Evolutionary conservation across 495 filamentous ascomycete genomes (phyloP), one percentile per base, ranked within the genome.

Genomic region (Neurospora tetraspora): DNA sequence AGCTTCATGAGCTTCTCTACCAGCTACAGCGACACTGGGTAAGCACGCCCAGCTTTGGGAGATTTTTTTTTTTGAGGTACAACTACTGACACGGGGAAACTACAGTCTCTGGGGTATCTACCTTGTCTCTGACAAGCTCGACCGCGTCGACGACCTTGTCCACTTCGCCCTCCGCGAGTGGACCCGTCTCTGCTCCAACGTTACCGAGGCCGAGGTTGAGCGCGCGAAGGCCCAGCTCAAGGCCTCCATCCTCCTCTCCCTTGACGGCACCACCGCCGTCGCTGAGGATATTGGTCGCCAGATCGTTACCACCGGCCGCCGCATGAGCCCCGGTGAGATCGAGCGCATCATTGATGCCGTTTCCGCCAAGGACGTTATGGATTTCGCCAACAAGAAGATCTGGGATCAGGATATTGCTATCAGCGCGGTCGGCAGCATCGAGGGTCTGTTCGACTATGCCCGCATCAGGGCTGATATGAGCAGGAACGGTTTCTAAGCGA

Each of bases 1-100:
- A 97, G 93, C 88, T 98, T 97, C 90, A 99, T 99, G 96, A 95
- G 92, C 89, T 99, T 99, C 86, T 97, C 93, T 77, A 99, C 96
- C 68, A 97, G 93, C 86, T 99, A 99, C 85, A 97, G 93, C 81
- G 96, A 99, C 84, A 98, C 96, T 81, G 96, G 94, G 94, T 97
- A 88, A 85, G 89, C 23, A 77, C 37, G 40, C 8, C 69, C 39
- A 72, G 20, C 12, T 31, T 23, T 47, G 18, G 39, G 23, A n/a
- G n/a, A 23, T 36, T 0, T 53, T 38, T 18, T 18, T 72, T 23
- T 65, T 18, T 5, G 39, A 61, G 18, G 23, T 61, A 61, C 27
- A 61, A 31, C 69, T 45, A 43, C 14, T 59, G 18, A 47, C 20
- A 37, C 72, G 68, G 70, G 78, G 79, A 75, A 81, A 69, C 3